These are phyloP conservation scores for Leccinum fallax DNA, from an alignment of 1,284 basidiomycete genomes.

Conservation along the genomic window DNA sequence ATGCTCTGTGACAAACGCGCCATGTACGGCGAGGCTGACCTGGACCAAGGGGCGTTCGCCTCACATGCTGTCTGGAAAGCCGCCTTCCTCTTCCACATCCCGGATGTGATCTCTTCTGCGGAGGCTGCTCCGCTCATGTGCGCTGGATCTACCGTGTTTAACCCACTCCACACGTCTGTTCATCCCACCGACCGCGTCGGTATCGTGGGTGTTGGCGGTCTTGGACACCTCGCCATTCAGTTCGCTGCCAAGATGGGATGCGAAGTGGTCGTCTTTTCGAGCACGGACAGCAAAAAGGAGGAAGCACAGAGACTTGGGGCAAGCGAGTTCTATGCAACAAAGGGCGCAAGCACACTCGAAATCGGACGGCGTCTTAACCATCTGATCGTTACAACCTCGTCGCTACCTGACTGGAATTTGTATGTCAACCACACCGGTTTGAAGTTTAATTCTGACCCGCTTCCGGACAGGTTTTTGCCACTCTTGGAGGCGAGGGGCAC, in stretches of 20 bases:
- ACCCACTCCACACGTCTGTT: slow-evolving; percentile 27
- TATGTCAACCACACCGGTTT: slow-evolving; percentile 9
- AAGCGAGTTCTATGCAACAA: slow-evolving; percentile 39
- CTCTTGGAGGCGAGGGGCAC: slow-evolving; percentile 22
- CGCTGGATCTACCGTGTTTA: slow-evolving; percentile 41
- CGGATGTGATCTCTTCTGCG: slow-evolving; percentile 34
- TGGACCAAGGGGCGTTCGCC: slow-evolving; percentile 38
- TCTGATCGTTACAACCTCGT: slow-evolving; percentile 33
- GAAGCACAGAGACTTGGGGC: slow-evolving; percentile 60
- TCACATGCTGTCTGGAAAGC: slow-evolving; percentile 38
- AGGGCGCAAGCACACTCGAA: slow-evolving; percentile 25
- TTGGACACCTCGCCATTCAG: slow-evolving; percentile 42
- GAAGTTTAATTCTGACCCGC: slow-evolving; percentile 1
- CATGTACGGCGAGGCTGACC: slow-evolving; percentile 30
- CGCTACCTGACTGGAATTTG: slow-evolving; percentile 33
- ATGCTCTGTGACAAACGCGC: slow-evolving; percentile 30
- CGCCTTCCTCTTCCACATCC: slow-evolving; percentile 37
- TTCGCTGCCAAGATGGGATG: slow-evolving; percentile 48
- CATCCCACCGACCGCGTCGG: slow-evolving; percentile 39
- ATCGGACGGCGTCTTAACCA: slow-evolving; percentile 28
- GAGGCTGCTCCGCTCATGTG: slow-evolving; percentile 42
- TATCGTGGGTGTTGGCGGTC: slow-evolving; percentile 39
- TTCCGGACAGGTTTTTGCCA: slow-evolving; percentile 25
- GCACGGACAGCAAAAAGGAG: slow-evolving; percentile 53
- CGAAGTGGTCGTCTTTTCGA: slow-evolving; percentile 62